Evolutionary conservation across 176 grass and related monocot species (phyloP).

Genomic region (Saccharum officinarum): DNA sequence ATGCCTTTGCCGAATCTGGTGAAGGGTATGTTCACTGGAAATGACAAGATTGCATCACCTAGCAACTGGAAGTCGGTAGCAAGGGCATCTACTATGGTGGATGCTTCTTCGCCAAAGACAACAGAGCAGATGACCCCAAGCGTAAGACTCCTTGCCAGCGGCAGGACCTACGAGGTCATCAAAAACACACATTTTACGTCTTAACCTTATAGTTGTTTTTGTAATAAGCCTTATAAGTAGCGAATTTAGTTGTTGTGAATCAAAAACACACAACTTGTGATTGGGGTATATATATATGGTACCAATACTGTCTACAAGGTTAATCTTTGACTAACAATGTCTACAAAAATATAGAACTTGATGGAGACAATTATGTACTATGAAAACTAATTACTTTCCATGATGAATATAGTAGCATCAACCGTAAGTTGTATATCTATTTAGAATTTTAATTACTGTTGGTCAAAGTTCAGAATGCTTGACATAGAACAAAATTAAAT

Average conservation of each 20-base stretch:
- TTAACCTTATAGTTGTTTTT: background rate
- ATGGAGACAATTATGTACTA: background rate
- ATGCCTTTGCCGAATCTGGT: slow-evolving; percentile 33
- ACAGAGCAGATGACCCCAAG: slow-evolving; percentile 40
- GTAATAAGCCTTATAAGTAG: background rate
- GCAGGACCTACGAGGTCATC: slow-evolving; percentile 2
- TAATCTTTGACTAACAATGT: background rate
- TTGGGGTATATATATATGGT: background rate
- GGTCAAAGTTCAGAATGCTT: background rate
- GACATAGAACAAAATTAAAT: background rate
- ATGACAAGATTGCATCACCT: slow-evolving; percentile 20
- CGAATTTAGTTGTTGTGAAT: background rate
- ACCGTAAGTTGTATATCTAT: background rate
- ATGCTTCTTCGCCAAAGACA: slow-evolving; percentile 25
- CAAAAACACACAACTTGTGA: too few relatives aligned
- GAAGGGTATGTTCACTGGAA: slow-evolving; percentile 47
- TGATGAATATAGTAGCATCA: background rate
- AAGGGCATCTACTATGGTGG: background rate
- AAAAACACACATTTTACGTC: background rate
- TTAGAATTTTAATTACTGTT: background rate
- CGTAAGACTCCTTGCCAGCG: slow-evolving; percentile 31
- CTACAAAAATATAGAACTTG: background rate
- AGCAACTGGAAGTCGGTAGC: slow-evolving; percentile 10
- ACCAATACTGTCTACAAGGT: background rate
- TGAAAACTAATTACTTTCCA: background rate